Conservation (phyloP, 106 monocot species). For the Dendrobium officinale region DNA sequence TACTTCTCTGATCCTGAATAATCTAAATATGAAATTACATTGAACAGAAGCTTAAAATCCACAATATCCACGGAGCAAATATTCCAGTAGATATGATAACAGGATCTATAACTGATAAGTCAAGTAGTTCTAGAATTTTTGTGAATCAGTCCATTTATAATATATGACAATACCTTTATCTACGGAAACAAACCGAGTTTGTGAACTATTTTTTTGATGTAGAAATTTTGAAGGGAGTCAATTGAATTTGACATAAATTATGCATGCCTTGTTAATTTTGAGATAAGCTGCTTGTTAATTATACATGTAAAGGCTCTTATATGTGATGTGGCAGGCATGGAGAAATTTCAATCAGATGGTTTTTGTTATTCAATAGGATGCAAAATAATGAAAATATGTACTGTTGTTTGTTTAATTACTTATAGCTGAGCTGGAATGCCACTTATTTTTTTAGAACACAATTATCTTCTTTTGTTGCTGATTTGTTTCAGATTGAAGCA, state of each 20-base stretch:
- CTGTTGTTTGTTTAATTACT: background rate
- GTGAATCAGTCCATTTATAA: background rate
- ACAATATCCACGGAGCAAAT: no score
- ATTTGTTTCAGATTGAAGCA: slow-evolving; percentile 70
- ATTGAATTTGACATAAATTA: background rate
- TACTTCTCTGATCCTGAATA: no score
- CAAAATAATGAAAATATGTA: background rate
- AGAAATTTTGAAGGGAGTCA: background rate
- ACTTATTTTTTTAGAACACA: background rate
- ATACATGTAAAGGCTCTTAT: background rate
- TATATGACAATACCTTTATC: background rate
- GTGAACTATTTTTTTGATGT: no score
- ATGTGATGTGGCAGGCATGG: background rate
- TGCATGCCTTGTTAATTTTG: background rate
- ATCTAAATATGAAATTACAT: no score
- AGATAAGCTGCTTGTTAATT: background rate
- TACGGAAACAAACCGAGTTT: background rate
- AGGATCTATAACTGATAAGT: background rate
- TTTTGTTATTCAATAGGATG: background rate
- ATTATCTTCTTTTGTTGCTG: background rate
- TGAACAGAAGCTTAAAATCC: no score
- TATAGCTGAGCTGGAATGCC: background rate
- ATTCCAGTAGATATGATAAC: no score
- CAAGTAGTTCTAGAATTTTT: background rate
- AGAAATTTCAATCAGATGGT: background rate